phyloP scores from a whole-genome alignment of 345 rosid genomes.

The Euphorbia peplus region DNA sequence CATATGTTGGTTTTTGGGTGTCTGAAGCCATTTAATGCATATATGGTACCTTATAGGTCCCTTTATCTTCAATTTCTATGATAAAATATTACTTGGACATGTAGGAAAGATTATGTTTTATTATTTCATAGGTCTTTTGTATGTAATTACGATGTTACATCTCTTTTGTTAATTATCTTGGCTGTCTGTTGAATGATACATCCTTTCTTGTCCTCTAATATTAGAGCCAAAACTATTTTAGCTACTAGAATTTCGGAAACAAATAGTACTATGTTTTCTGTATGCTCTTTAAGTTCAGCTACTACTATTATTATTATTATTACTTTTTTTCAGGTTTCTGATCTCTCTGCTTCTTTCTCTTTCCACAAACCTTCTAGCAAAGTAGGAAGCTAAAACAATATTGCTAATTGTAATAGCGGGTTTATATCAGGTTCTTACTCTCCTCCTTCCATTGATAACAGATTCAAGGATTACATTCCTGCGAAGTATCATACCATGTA shows the following conservation, averaged over 20 bases:
- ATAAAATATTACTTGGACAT: neutral
- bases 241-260: neutral
- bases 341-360: neutral
- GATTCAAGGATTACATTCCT: constrained; percentile 87
- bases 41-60: neutral
- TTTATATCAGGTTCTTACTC: constrained; percentile 5
- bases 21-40: neutral
- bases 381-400: neutral
- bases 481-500: constrained; percentile 55
- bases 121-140: neutral
- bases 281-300: neutral
- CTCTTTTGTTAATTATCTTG: neutral
- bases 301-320: neutral
- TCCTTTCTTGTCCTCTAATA: neutral
- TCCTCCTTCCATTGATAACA: constrained; percentile 25
- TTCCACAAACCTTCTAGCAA: neutral
- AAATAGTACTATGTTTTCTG: neutral
- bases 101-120: constrained; percentile 1
- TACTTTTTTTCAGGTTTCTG: neutral
- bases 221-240: neutral
- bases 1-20: neutral
- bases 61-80: constrained; percentile 1
- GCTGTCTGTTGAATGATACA: neutral
- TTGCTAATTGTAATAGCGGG: neutral
- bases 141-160: neutral